phyloP scores from a whole-genome alignment of 2,329 filamentous ascomycete species.

The Fusarium torulosum region DNA sequence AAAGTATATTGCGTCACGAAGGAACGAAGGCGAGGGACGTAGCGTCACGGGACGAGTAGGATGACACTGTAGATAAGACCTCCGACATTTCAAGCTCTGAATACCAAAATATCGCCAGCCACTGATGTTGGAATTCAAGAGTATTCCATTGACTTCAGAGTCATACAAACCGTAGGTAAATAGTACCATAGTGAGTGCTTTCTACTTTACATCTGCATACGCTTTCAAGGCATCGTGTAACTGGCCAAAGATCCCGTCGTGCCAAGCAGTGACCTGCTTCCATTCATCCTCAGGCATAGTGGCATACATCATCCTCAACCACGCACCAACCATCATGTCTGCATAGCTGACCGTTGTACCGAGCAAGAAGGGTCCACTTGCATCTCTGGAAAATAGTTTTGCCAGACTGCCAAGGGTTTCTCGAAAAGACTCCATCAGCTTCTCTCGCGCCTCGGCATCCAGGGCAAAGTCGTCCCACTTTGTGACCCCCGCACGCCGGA shows the following conservation, averaged over 20 bases:
- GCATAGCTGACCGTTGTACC: slow-evolving; percentile 62
- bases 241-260: slow-evolving; percentile 63
- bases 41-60: background rate
- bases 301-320: slow-evolving; percentile 62
- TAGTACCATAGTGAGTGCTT: background rate
- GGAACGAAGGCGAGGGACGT: background rate
- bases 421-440: slow-evolving; percentile 56
- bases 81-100: no score
- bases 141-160: no score
- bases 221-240: slow-evolving; percentile 61
- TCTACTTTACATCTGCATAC: slow-evolving; percentile 52
- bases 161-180: no score
- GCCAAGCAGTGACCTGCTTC: slow-evolving; percentile 61
- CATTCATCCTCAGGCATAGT: slow-evolving; percentile 61
- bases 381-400: slow-evolving; percentile 55
- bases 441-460: slow-evolving; percentile 55
- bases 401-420: slow-evolving; percentile 58
- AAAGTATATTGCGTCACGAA: slow-evolving; percentile 24
- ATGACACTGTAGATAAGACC: background rate
- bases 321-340: slow-evolving; percentile 69
- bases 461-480: slow-evolving; percentile 60
- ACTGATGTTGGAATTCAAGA: no score
- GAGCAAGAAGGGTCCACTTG: slow-evolving; percentile 62
- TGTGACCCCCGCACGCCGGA: slow-evolving; percentile 58
- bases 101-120: no score